These are phyloP conservation scores for Colletotrichum sansevieriae DNA, from an alignment of 2,329 filamentous ascomycete species.

Conservation along the genomic window DNA sequence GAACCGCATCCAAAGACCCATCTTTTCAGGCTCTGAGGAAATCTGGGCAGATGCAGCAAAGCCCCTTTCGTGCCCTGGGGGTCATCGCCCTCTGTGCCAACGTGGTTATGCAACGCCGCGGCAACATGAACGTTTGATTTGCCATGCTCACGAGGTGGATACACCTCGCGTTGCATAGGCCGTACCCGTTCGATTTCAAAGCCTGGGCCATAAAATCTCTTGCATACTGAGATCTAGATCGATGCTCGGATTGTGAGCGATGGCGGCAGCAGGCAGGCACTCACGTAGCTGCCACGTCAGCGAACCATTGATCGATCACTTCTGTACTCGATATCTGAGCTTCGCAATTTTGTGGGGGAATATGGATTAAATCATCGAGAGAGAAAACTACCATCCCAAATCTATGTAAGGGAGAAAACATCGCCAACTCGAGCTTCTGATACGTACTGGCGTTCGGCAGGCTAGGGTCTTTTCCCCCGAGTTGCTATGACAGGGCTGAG, in stretches of 20 bases:
- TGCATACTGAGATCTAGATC: conserved; percentile 15
- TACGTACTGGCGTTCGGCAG: background rate
- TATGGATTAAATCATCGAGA: background rate
- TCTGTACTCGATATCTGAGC: background rate
- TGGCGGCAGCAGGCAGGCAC: background rate
- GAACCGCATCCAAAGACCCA: conserved; percentile 13
- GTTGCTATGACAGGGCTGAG: conserved; percentile 12
- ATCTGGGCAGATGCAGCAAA: background rate
- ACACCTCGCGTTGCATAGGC: background rate
- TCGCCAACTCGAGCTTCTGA: background rate
- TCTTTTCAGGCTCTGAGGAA: background rate
- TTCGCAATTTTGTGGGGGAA: background rate
- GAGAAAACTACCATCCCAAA: background rate
- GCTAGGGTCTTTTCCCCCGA: background rate
- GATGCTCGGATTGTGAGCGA: conserved; percentile 1
- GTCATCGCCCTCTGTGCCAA: background rate
- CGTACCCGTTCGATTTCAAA: conserved; percentile 2
- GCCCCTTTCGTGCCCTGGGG: background rate
- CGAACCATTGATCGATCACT: conserved; percentile 1
- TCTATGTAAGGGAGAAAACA: conserved; percentile 1
- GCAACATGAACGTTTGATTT: background rate
- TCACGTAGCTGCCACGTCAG: conserved; percentile 7
- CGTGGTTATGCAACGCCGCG: conserved; percentile 10
- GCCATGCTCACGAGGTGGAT: background rate
- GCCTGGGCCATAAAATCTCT: background rate